Percentiles rank a stretch among this genome's conserved stretches.
Evolutionary conservation across 2,329 filamentous ascomycete species (phyloP).

Genomic region (Huntiella abstrusa): DNA sequence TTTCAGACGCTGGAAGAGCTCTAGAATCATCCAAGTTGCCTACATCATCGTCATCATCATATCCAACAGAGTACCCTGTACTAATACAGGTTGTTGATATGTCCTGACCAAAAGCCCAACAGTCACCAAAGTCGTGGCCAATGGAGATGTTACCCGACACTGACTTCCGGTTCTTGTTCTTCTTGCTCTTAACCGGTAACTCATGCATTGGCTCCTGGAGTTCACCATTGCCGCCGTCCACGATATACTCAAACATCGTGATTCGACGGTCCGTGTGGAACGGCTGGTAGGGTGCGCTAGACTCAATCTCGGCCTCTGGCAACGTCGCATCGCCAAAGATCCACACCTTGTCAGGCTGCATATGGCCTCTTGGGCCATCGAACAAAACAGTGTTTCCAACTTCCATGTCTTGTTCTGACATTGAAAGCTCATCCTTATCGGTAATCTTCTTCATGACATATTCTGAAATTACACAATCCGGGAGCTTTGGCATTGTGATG

Average conservation of each 20-base stretch:
- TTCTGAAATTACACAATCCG: slow-evolving; percentile 30
- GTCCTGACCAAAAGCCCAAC: slow-evolving; percentile 42
- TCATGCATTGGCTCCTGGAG: slow-evolving; percentile 22
- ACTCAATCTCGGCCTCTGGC: slow-evolving; percentile 75
- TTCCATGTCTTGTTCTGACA: slow-evolving; percentile 33
- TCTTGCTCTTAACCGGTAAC: slow-evolving; percentile 20
- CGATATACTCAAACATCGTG: slow-evolving; percentile 49
- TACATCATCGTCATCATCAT: slow-evolving; percentile 31
- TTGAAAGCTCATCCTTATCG: slow-evolving; percentile 29
- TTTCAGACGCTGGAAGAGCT: slow-evolving; percentile 42
- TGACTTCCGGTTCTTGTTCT: slow-evolving; percentile 16
- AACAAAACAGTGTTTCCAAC: slow-evolving; percentile 34
- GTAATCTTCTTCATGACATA: slow-evolving; percentile 2
- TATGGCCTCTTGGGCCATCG: slow-evolving; percentile 17
- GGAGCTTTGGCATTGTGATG: slow-evolving; percentile 43
- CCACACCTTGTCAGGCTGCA: neutral
- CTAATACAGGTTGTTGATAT: slow-evolving; percentile 33
- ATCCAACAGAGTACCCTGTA: slow-evolving; percentile 25
- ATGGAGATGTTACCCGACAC: slow-evolving; percentile 5
- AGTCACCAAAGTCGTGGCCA: neutral
- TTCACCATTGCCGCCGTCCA: slow-evolving; percentile 22
- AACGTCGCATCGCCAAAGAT: slow-evolving; percentile 40
- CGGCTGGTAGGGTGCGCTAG: slow-evolving; percentile 84
- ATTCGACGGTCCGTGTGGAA: slow-evolving; percentile 86
- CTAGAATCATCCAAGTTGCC: slow-evolving; percentile 31